These are phyloP conservation scores for Seiridium cupressi DNA, from an alignment of 2,329 filamentous ascomycete genomes.

Conservation along the genomic window DNA sequence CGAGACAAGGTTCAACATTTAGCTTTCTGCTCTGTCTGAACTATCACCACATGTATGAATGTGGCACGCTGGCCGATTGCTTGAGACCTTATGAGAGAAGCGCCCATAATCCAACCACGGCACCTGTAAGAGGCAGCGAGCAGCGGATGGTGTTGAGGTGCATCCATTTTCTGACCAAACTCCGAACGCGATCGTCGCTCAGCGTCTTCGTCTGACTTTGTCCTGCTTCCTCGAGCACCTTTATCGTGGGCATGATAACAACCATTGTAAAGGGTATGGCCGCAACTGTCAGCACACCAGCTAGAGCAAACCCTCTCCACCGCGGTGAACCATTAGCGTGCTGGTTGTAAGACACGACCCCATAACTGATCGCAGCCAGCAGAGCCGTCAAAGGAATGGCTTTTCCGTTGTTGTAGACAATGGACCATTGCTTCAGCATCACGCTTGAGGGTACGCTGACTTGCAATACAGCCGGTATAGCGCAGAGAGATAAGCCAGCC, in stretches of 20 bases:
- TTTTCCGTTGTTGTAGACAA: slow-evolving; percentile 16
- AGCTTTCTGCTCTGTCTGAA: background rate
- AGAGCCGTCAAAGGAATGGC: slow-evolving; percentile 13
- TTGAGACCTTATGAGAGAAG: slow-evolving; percentile 13
- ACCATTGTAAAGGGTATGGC: slow-evolving; percentile 19
- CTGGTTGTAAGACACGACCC: slow-evolving; percentile 15
- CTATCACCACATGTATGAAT: background rate
- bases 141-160: slow-evolving; percentile 22
- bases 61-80: background rate
- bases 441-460: slow-evolving; percentile 15
- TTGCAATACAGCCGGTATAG: slow-evolving; percentile 16
- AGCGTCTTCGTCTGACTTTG: slow-evolving; percentile 16
- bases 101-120: slow-evolving; percentile 26
- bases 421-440: slow-evolving; percentile 20
- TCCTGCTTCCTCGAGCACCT: slow-evolving; percentile 12
- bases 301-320: slow-evolving; percentile 21
- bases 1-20: too few relatives aligned
- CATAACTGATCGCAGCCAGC: slow-evolving; percentile 18
- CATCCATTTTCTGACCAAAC: slow-evolving; percentile 25
- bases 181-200: slow-evolving; percentile 20
- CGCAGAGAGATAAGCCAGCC: slow-evolving; percentile 14
- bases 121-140: slow-evolving; percentile 24
- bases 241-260: slow-evolving; percentile 17
- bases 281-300: slow-evolving; percentile 13
- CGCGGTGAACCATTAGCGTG: slow-evolving; percentile 16